Evolutionary conservation across 371 early-diverging fungal genomes (phyloP).

Genomic region (Blastocladiella emersonii): DNA sequence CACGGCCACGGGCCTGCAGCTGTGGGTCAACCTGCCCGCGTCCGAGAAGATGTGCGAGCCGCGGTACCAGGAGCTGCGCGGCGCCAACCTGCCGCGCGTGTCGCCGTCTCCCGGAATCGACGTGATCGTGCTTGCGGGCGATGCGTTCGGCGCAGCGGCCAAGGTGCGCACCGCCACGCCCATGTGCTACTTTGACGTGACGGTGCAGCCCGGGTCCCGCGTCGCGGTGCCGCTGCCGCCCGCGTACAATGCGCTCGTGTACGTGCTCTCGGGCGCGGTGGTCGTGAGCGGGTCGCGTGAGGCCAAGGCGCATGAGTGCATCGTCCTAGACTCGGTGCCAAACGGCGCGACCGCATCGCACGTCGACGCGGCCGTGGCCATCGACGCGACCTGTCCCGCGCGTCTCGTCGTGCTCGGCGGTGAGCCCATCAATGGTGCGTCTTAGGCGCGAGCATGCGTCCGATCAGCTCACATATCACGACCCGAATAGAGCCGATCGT

Average conservation of each 20-base stretch:
- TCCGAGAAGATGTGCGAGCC: conserved; percentile 63
- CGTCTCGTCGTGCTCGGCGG: conserved; percentile 48
- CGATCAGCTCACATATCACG: too few species aligned
- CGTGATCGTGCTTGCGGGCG: conserved; percentile 68
- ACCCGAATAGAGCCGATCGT: conserved; percentile 43
- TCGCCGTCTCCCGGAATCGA: conserved; percentile 33
- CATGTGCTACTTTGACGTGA: conserved; percentile 55
- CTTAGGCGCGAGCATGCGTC: too few species aligned
- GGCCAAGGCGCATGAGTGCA: background rate
- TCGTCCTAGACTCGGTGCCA: background rate
- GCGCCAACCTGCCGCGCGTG: conserved; percentile 25
- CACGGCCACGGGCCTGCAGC: conserved; percentile 47
- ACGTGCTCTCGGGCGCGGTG: background rate
- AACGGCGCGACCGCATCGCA: too few species aligned
- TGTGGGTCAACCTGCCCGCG: conserved; percentile 74
- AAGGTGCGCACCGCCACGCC: conserved; percentile 51
- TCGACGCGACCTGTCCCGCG: too few species aligned
- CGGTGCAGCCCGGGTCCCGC: conserved; percentile 19
- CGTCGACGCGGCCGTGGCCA: too few species aligned
- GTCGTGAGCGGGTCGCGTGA: background rate
- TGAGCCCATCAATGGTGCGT: conserved; percentile 35
- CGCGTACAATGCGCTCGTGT: background rate
- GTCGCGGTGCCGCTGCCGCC: background rate
- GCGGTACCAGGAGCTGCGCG: conserved; percentile 56
- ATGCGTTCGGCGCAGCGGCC: conserved; percentile 40